Conservation (phyloP, 306 rosid species). For the Prunus mongolica region DNA sequence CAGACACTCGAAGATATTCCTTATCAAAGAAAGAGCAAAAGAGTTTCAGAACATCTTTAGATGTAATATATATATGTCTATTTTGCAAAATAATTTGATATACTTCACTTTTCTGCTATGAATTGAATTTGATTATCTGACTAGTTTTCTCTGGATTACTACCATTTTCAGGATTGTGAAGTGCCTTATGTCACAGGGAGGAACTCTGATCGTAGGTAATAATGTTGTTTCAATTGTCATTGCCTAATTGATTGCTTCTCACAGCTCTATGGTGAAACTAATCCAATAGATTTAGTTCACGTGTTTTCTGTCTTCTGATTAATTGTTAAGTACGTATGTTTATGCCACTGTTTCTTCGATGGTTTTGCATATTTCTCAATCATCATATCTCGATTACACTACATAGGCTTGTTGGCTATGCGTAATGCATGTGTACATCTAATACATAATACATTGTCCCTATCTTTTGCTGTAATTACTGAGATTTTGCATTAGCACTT, state of each 20-base stretch:
- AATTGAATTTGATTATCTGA: neutral
- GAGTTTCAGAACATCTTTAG: slow-evolving; percentile 24
- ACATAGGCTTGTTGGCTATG: neutral
- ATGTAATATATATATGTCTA: slow-evolving; percentile 31
- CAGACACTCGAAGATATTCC: slow-evolving; percentile 39
- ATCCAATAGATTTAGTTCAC: neutral
- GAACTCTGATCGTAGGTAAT: slow-evolving; percentile 57
- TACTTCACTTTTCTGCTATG: slow-evolving; percentile 1
- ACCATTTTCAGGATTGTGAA: slow-evolving; percentile 45
- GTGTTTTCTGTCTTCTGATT: neutral
- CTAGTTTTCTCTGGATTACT: slow-evolving; percentile 19
- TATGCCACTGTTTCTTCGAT: neutral
- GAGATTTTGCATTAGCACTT: neutral
- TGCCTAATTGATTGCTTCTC: slow-evolving; percentile 2
- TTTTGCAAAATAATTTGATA: slow-evolving; percentile 15
- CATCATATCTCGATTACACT: neutral
- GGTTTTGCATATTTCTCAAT: neutral
- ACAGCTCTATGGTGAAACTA: neutral
- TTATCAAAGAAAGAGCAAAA: slow-evolving; percentile 31
- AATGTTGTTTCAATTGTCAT: neutral
- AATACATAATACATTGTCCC: neutral
- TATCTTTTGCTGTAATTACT: neutral
- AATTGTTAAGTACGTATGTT: neutral
- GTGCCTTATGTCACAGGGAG: slow-evolving; percentile 44
- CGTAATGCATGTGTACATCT: too few relatives aligned